Evolutionary conservation across 2,329 filamentous ascomycete species (phyloP).

Genomic region (Stagonosporopsis tanaceti): DNA sequence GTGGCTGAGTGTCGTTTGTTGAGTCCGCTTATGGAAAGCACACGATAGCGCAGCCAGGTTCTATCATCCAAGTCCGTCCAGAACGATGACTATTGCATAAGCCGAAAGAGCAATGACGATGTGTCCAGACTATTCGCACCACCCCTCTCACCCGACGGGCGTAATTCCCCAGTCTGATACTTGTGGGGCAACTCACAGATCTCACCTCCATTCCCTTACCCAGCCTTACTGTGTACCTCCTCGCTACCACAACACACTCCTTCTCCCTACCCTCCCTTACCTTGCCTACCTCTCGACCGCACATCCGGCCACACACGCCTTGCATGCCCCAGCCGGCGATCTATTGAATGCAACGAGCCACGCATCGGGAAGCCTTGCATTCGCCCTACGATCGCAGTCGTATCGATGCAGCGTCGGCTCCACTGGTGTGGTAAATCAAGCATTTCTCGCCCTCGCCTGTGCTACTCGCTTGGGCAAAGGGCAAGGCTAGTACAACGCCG

Average conservation of each 20-base stretch:
- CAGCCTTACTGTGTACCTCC: slow-evolving; percentile 13
- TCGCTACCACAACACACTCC: slow-evolving; percentile 9
- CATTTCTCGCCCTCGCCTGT: slow-evolving; percentile 17
- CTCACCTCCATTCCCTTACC: slow-evolving; percentile 9
- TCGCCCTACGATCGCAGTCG: slow-evolving; percentile 3
- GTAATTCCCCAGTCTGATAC: not conserved
- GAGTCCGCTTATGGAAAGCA: not conserved
- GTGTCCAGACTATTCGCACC: not conserved
- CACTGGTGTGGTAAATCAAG: slow-evolving; percentile 12
- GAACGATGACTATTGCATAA: not conserved
- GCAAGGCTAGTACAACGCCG: slow-evolving; percentile 2
- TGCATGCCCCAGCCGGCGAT: slow-evolving; percentile 2
- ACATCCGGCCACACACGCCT: slow-evolving; percentile 1
- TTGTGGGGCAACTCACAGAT: not conserved
- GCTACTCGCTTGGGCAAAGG: slow-evolving; percentile 11
- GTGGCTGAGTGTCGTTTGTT: not conserved
- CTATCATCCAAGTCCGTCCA: not conserved
- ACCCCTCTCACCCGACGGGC: not conserved
- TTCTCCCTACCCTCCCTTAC: slow-evolving; percentile 4
- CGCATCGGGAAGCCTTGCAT: slow-evolving; percentile 17
- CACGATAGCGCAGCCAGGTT: not conserved
- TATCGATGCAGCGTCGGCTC: slow-evolving; percentile 7
- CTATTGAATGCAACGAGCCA: slow-evolving; percentile 14
- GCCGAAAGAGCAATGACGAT: not conserved
- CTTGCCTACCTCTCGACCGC: slow-evolving; percentile 11